Evolutionary conservation across 1,284 basidiomycete genomes (phyloP), one percentile per base, ranked within the genome.

Genomic region (Malassezia caprae): DNA sequence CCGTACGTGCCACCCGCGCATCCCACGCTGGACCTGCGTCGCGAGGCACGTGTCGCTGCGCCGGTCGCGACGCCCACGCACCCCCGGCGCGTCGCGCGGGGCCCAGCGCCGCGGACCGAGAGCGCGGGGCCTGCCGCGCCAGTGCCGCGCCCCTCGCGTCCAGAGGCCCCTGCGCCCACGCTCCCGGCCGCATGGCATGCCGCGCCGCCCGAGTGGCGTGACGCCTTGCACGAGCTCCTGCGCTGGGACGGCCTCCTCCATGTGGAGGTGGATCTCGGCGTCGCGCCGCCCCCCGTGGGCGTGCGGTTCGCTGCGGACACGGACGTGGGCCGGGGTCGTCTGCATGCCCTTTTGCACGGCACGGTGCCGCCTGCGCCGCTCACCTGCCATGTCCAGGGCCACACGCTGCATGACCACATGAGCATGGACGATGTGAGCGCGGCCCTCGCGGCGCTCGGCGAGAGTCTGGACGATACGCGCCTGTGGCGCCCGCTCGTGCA

Each of bases 231-330:
- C 12, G 44, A 52, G 27, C 30, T 52, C 8, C 30, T 44, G 8
- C 4, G 17, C 0, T 57, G 50, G 44, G 55, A 57, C 15, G 40
- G 23, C 12, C 32, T 51, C 11, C 49, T 58, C 21, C 58, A 60
- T 26, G 54, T 73, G 19, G 59, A 62, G 27, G 24, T 69, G 30
- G 64, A 72, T 50, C 71, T 72, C 35, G 69, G 65, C 31, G 59
- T 73, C 8, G 10, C 7, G n/a, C 56, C 63, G 5, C 53, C 65
- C n/a, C 37, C 53, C 0, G 17, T 41, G 1, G 64, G 63, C 4
- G 49, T 56, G 46, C 48, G 37, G 13, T 65, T 65, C 44, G 48
- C 37, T 7, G 19, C 52, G 0, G 12, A 37, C 6, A 55, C 50
- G 19, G 48, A 42, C 27, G 3, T 67, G 3, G 64, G 59, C 23